Base-by-base conservation (phyloP, 495 filamentous ascomycete genomes). In the Glarea lozoyensis region DNA sequence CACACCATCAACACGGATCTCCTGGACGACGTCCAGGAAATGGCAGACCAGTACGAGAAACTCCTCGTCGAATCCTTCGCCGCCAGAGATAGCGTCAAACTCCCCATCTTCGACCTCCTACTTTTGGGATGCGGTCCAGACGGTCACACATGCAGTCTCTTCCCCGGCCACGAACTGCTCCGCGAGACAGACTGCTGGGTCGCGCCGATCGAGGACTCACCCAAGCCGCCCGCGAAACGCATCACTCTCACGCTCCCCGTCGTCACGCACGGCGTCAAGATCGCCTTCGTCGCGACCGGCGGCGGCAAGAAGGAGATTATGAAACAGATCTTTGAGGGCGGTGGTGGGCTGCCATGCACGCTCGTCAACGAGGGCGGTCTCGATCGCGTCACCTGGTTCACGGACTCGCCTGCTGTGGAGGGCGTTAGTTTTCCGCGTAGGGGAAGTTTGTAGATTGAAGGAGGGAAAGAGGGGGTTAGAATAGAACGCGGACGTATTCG, bases 131-230 rank as follows among this genome's bases (percentile, higher is more conserved):
- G 84, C 53, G 92, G 92, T 2, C 92, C 90, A 12, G 92, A 98
- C 59, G 92, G 92, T 27, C 92, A 98, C 64, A 96, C 92, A 18
- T 97, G 93, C 82, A 88, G 81, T 52, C 70, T 97, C 21, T 98
- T 98, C 69, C 93, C 92, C 4, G 81, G 82, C 19, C 90, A 95
- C 51, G 78, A 79, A 33, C 70, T 97, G 30, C 70, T 98, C 48
- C 77, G 89, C 31, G 92, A 97, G 69, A 78, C 78, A 45, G 80
- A 83, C 53, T 89, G 88, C 24, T 98, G 92, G 92, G 88, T 96
- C 10, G 81, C 84, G 4, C 75, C 89, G 2, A 88, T 94, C 53
- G 79, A 79, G 57, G 84, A 96, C 65, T 93, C 86, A 17, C 92
- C 92, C 22, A 98, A 98, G 76, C 88, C 90, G 18, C 92, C 92